Evolutionary conservation across 192 early-diverging fungal genomes (phyloP), one percentile per base, ranked within the genome.

Genomic region (Kappamyces sp.): DNA sequence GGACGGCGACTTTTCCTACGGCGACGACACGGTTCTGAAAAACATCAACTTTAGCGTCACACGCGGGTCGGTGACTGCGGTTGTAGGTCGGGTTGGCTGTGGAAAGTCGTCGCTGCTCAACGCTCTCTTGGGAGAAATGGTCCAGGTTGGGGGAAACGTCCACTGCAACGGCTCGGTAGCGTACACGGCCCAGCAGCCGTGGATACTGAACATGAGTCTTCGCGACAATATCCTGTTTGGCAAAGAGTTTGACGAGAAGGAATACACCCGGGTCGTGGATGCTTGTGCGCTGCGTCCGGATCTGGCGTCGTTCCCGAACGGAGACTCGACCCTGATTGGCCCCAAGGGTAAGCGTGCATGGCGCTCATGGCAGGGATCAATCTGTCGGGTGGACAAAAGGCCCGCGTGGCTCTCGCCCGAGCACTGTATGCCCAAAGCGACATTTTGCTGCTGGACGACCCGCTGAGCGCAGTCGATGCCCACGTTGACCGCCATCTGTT

Each of bases 211-310:
- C 48, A 80, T 75, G 3, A 75, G 83, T 3, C 69, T 87, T 49
- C 70, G 72, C 46, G 80, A 82, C 60, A 87, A 86, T 64, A 84
- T 87, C 48, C 48, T 86, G 57, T 86, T 87, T 68, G 85, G 85
- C 38, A 71, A 70, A n/a, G 57, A 54, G 5, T 77, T 72, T 37
- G 72, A 86, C 54, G 68, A 67, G 52, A 73, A 65, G 37, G 69
- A 71, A 1, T 86, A 84, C 59, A 54, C 73, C 38, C 51, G 62
- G 11, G 83, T 84, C 35, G 63, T 86, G 34, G 69, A 81, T 9
- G 79, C 75, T 0, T 86, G 84, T 38, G 79, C 79, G n/a, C 60
- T 86, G 50, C 61, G 64, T 0, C 75, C 67, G 0, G 84, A 86
- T 54, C 37, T 86, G 6, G 74, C 76, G 5, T 60, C 82, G 64